Evolutionary conservation across 805 yeast species (phyloP).

Genomic region (Kregervanrija pseudodelftensis): DNA sequence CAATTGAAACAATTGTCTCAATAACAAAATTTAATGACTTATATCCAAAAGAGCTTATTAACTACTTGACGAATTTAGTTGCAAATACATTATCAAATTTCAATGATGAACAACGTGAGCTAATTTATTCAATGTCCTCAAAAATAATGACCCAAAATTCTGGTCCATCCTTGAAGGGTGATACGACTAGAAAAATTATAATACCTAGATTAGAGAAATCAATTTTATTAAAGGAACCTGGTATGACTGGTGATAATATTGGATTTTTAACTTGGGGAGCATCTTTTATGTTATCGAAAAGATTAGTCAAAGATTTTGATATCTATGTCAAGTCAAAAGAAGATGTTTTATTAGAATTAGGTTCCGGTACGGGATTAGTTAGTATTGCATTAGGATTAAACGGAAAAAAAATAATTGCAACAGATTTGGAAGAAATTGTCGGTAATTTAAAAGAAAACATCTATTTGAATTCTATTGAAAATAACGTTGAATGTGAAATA

Average conservation of each 20-base stretch:
- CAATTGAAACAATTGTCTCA: no score
- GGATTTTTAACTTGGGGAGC: conserved; percentile 98
- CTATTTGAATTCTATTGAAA: conserved; percentile 36
- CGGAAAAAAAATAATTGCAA: conserved; percentile 45
- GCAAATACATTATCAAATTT: conserved; percentile 46
- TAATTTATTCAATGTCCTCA: conserved; percentile 51
- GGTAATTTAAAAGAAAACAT: conserved; percentile 60
- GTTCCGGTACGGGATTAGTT: conserved; percentile 90
- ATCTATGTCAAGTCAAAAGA: not conserved
- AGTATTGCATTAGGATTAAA: conserved; percentile 62
- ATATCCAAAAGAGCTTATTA: conserved; percentile 29
- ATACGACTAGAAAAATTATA: conserved; percentile 51
- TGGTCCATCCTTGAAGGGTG: conserved; percentile 80
- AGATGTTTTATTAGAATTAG: conserved; percentile 61
- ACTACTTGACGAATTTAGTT: conserved; percentile 42
- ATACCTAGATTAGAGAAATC: conserved; percentile 32
- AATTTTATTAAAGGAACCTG: conserved; percentile 63
- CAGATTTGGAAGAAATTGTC: conserved; percentile 76
- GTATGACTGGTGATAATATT: conserved; percentile 76
- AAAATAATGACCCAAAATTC: conserved; percentile 69
- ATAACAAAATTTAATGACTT: no score
- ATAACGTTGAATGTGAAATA: conserved; percentile 26
- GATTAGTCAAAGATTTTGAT: conserved; percentile 31
- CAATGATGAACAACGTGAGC: conserved; percentile 27
- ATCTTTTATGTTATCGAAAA: conserved; percentile 57